Percentiles rank a stretch among this genome's conserved stretches.
Evolutionary conservation across 306 rosid species (phyloP).

Genomic region (Aeschynomene evenia): DNA sequence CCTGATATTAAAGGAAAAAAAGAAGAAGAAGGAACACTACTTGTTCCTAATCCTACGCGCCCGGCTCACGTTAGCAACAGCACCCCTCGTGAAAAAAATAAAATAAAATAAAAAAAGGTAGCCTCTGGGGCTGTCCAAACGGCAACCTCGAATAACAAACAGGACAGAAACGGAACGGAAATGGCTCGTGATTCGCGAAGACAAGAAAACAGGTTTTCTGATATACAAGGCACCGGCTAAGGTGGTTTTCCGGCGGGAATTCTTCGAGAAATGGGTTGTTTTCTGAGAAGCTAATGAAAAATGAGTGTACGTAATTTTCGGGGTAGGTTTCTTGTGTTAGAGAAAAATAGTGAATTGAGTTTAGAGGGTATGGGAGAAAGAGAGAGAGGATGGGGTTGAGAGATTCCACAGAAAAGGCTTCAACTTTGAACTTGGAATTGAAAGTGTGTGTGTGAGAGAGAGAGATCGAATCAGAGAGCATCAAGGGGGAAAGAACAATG

Average conservation of each 20-base stretch:
- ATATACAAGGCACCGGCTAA: not conserved
- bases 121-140: not conserved
- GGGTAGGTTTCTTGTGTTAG: not conserved
- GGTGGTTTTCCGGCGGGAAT: constrained; percentile 13
- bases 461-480: not conserved
- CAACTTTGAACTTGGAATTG: constrained; percentile 15
- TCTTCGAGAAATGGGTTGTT: not conserved
- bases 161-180: not conserved
- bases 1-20: not conserved
- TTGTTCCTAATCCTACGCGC: constrained; percentile 19
- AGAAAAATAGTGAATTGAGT: not conserved
- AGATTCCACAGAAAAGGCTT: constrained; percentile 34
- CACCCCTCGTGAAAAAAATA: not conserved
- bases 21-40: too few species aligned
- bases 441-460: not conserved
- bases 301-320: too few species aligned
- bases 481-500: not conserved
- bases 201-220: not conserved
- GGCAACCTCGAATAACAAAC: constrained; percentile 12
- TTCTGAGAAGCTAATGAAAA: too few species aligned
- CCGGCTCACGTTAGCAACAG: constrained; percentile 28
- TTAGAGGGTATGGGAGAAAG: constrained; percentile 36
- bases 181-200: not conserved
- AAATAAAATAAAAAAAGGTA: not conserved
- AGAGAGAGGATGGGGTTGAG: constrained; percentile 42